A percentile compares a stretch with the other conserved stretches of the same genome.
phyloP scores from a whole-genome alignment of 2,329 filamentous ascomycete species.

The Chaetomium olivaceum region DNA sequence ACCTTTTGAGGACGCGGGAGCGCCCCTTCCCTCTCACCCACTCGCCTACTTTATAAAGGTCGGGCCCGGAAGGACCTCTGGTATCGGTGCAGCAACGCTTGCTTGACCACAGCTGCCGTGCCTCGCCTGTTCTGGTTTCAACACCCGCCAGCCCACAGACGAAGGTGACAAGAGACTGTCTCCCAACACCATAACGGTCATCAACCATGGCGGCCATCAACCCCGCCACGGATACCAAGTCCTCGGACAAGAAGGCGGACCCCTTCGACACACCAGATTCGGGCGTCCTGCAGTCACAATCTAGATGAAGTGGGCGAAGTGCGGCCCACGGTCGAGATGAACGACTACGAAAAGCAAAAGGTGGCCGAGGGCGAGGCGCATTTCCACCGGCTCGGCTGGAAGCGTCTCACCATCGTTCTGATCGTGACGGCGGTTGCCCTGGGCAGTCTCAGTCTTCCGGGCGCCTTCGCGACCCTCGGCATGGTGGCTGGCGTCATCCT shows the following conservation, averaged over 20 bases:
- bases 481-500: constrained; percentile 49
- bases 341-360: constrained; percentile 52
- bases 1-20: constrained; percentile 22
- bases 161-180: constrained; percentile 9
- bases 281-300: constrained; percentile 8
- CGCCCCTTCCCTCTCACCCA: constrained; percentile 1
- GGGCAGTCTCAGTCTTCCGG: constrained; percentile 52
- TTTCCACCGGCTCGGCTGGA: constrained; percentile 58
- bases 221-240: neutral
- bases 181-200: neutral
- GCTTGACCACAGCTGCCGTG: constrained; percentile 7
- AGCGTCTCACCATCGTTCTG: constrained; percentile 55
- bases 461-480: constrained; percentile 54
- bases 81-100: neutral
- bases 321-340: constrained; percentile 30
- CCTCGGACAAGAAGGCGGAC: constrained; percentile 20
- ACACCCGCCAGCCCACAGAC: constrained; percentile 12
- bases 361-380: constrained; percentile 48
- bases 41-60: constrained; percentile 12
- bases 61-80: constrained; percentile 19
- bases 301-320: constrained; percentile 30
- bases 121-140: constrained; percentile 15
- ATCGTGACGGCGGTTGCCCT: constrained; percentile 60
- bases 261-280: constrained; percentile 6
- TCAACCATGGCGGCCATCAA: constrained; percentile 22